These are phyloP conservation scores for Tubosaeta sp. DNA, from an alignment of 768 basidiomycete species.

Conservation along the genomic window DNA sequence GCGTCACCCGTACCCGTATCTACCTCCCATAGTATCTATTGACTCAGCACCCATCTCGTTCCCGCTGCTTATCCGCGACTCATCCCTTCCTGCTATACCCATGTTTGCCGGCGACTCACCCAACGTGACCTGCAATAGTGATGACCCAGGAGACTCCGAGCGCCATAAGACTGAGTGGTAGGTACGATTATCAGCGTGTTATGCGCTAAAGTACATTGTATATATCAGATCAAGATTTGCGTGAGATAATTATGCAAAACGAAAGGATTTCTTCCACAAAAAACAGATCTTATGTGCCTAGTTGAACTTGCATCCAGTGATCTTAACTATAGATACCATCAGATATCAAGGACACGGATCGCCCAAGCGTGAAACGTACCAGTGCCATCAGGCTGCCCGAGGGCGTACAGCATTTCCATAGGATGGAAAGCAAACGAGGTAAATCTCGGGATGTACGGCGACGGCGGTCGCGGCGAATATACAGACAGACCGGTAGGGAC, in stretches of 20 bases:
- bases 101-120: slow-evolving; percentile 1
- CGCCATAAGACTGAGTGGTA: background rate
- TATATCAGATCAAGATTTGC: slow-evolving; percentile 13
- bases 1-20: slow-evolving; percentile 17
- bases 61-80: slow-evolving; percentile 29
- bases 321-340: slow-evolving; percentile 39
- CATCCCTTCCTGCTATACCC: slow-evolving; percentile 18
- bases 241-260: slow-evolving; percentile 10
- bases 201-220: slow-evolving; percentile 17
- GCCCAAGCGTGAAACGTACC: slow-evolving; percentile 31
- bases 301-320: slow-evolving; percentile 54
- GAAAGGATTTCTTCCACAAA: background rate
- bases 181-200: background rate
- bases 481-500: slow-evolving; percentile 52
- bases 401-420: slow-evolving; percentile 76
- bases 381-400: slow-evolving; percentile 68
- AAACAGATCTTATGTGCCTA: slow-evolving; percentile 3
- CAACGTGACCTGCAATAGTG: background rate
- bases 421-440: slow-evolving; percentile 80
- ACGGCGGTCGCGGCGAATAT: slow-evolving; percentile 54
- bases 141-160: background rate
- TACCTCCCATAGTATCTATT: slow-evolving; percentile 14
- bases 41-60: slow-evolving; percentile 28
- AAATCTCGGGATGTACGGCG: slow-evolving; percentile 55
- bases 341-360: background rate